Conservation (phyloP, 2,329 filamentous ascomycete species). For the Verticillium nonalfalfae region DNA sequence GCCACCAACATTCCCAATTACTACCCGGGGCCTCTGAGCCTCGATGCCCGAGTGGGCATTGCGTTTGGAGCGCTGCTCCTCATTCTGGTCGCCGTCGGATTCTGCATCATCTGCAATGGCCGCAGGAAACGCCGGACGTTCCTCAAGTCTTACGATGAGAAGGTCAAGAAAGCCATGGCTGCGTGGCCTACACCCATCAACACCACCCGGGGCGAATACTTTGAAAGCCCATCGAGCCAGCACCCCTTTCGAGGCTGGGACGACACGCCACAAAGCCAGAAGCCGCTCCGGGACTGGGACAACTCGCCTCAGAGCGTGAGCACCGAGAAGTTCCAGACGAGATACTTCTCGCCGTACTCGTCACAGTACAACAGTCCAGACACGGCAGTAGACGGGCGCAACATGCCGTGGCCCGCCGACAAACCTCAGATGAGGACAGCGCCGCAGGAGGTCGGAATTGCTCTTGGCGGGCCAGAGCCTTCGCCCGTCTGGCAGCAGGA, state of each 20-base stretch:
- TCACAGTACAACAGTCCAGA: conserved; percentile 55
- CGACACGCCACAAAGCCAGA: conserved; percentile 49
- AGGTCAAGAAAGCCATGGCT: conserved; percentile 21
- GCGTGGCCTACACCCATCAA: conserved; percentile 34
- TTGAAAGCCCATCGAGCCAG: conserved; percentile 22
- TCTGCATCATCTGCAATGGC: conserved; percentile 49
- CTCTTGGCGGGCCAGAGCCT: conserved; percentile 31
- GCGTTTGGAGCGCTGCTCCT: conserved; percentile 43
- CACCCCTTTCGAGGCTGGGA: conserved; percentile 37
- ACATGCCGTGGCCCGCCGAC: conserved; percentile 27
- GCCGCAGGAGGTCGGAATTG: conserved; percentile 33
- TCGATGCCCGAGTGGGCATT: conserved; percentile 54
- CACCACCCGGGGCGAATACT: conserved; percentile 11
- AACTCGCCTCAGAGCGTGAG: conserved; percentile 42
- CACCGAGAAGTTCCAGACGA: conserved; percentile 31
- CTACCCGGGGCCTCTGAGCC: conserved; percentile 38
- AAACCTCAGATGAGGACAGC: conserved; percentile 9
- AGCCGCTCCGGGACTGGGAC: conserved; percentile 45
- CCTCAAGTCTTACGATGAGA: conserved; percentile 37
- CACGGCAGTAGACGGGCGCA: conserved; percentile 30
- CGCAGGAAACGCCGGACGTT: conserved; percentile 47
- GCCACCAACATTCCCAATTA: conserved; percentile 32
- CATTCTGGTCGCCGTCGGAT: conserved; percentile 41
- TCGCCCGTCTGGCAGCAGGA: conserved; percentile 21
- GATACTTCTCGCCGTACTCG: conserved; percentile 53